phyloP scores from a whole-genome alignment of 2,329 filamentous ascomycete species.

The Lecanicillium sp. region DNA sequence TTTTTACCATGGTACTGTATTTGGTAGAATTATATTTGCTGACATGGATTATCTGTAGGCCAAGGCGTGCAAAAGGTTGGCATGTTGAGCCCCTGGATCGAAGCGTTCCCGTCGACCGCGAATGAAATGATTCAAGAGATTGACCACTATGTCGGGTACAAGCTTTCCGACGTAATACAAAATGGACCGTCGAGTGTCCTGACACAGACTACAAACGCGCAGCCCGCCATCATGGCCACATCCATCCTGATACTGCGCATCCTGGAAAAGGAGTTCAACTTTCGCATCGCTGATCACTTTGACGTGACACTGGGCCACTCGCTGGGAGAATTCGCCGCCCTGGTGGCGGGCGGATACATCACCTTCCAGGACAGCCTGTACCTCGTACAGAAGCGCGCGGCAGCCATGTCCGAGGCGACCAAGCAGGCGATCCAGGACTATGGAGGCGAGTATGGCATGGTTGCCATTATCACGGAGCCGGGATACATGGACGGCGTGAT shows the following conservation, averaged over 20 bases:
- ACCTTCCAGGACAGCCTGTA: conserved; percentile 69
- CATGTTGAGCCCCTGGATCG: conserved; percentile 80
- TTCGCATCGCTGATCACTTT: conserved; percentile 60
- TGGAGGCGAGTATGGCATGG: conserved; percentile 87
- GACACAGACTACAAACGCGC: conserved; percentile 78
- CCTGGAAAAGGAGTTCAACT: conserved; percentile 77
- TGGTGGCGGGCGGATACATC: conserved; percentile 78
- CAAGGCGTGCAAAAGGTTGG: conserved; percentile 86
- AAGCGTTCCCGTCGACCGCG: conserved; percentile 74
- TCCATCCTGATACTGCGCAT: conserved; percentile 84
- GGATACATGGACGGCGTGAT: conserved; percentile 64
- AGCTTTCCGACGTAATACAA: conserved; percentile 70
- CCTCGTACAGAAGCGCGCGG: conserved; percentile 69
- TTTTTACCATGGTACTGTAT: too few relatives aligned
- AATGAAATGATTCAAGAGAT: conserved; percentile 77
- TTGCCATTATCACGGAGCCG: conserved; percentile 83
- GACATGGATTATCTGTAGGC: conserved; percentile 37
- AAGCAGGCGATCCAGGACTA: conserved; percentile 54
- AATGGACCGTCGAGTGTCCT: conserved; percentile 70
- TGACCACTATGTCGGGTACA: conserved; percentile 66
- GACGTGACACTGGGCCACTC: conserved; percentile 87
- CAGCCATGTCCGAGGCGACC: conserved; percentile 76
- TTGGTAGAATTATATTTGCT: too few relatives aligned
- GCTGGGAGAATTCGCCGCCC: conserved; percentile 84
- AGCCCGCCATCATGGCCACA: conserved; percentile 94